Conservation (phyloP, 2,329 filamentous ascomycete genomes). For the Fusarium drepaniforme region DNA sequence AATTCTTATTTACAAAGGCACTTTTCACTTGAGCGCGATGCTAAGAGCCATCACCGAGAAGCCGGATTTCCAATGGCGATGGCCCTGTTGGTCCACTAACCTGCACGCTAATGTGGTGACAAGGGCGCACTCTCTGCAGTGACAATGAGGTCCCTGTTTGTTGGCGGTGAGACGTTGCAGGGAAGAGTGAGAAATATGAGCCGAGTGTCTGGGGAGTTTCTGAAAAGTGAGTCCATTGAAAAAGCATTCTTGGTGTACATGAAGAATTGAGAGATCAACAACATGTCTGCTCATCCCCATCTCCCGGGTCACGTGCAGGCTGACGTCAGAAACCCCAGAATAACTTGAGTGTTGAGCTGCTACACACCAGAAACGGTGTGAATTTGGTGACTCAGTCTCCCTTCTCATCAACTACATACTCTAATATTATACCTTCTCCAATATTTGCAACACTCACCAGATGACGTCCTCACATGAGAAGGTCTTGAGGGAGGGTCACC, state of each 20-base stretch:
- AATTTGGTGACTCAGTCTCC: neutral
- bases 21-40: neutral
- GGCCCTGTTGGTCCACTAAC: constrained; percentile 30
- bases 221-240: neutral
- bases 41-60: constrained; percentile 13
- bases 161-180: constrained; percentile 13
- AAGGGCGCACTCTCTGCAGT: neutral
- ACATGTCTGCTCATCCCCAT: neutral
- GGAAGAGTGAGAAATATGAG: neutral
- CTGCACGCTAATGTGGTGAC: constrained; percentile 1
- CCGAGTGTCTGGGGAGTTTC: neutral
- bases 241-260: neutral
- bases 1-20: neutral
- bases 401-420: neutral
- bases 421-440: neutral
- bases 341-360: neutral
- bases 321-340: neutral
- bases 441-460: neutral
- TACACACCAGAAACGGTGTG: neutral
- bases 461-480: constrained; percentile 29
- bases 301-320: neutral
- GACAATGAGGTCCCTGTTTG: neutral
- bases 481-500: constrained; percentile 3
- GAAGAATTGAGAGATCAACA: neutral
- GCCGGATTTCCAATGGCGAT: constrained; percentile 38